Base-by-base conservation (phyloP, 2,329 filamentous ascomycete genomes). In the Penicillium sp. region DNA sequence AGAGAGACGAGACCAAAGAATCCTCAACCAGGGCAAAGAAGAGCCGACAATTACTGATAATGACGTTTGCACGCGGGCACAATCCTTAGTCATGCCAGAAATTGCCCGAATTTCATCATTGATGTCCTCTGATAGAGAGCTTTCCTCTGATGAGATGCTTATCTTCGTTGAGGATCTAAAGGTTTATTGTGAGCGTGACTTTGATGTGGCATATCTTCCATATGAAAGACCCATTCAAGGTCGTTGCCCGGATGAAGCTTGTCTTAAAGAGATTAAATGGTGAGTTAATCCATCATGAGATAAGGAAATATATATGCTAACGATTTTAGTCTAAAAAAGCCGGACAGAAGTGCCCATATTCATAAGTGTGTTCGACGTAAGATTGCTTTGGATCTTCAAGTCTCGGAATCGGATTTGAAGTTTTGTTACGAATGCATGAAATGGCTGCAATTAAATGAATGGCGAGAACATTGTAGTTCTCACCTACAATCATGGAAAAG, bases 351-450 rank as follows among this genome's bases (percentile, higher is more conserved):
- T 49, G 25, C 42, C 33, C 35, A 63, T 29, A 63, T 59, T 49
- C 49, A 62, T 15, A 14, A 33, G 8, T 15, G 7, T 33, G 22
- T 56, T 55, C 49, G 45, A 47, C 51, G 53, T 29, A 48, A 55
- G 42, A 58, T 52, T 15, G 51, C 57, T 44, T 22, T 49, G 12
- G 23, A 49, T 37, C 50, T 56, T 55, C 4, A 49, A 27, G 42
- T 63, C 29, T 47, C 31, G 18, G 54, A 57, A 37, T 50, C 43
- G 51, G 1, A 57, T 37, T 51, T 62, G 26, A 48, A 41, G 31
- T 60, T 55, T 51, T 62, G 46, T 43, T 60, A 60, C 53, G 45
- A 62, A 51, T 63, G 51, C 42, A 61, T 63, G 35, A 51, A 49
- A 20, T 60, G 51, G 55, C 40, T 56, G 12, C 35, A 43, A 43